Evolutionary conservation across 2,329 filamentous ascomycete genomes (phyloP), one percentile per base, ranked within the genome.

Genomic region (Amesomyces nigricolor): DNA sequence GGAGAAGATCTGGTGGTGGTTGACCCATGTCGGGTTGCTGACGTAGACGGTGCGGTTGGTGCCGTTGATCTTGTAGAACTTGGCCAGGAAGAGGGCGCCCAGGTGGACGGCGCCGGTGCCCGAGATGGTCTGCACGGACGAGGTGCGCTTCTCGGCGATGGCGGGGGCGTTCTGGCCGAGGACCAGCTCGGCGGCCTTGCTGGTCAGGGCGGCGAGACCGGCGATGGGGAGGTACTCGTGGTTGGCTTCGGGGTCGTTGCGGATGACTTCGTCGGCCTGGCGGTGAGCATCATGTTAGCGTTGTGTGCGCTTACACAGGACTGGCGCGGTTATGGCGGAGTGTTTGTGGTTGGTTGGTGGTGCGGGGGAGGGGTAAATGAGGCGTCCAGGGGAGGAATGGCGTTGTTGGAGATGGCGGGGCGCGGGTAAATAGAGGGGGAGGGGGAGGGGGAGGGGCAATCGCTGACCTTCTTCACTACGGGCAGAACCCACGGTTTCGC

Each of bases 151-250:
- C 69, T 97, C 89, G 63, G 80, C 77, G 67, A 96, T 81, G 55
- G 91, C 94, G 43, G 89, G 84, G 50, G 89, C 95, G 64, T 88
- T 82, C 62, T 74, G 72, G 63, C 94, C 91, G 32, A 97, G 80
- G 58, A 96, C 88, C 65, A 97, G 80, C 76, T 94, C 91, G 70
- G 92, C 89, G 22, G 94, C 91, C 69, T 94, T 95, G 64, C 83
- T 80, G 57, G 90, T 96, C 76, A 96, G 95, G 61, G 86, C 80
- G 54, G 86, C 75, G 57, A 97, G 81, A 68, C 94, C 94, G 60
- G 91, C 88, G 71, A 99, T 99, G 57, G 94, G 92, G 58, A 95
- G 89, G 75, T 99, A 99, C 80, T 99, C 94, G 78, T 99, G 92
- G 77, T 99, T 95, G 66, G 95, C 80, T 58, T 89, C 82, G 68